These are phyloP conservation scores for Effrenium voratum DNA, from an alignment of 73 alveolate species.

Conservation along the genomic window DNA sequence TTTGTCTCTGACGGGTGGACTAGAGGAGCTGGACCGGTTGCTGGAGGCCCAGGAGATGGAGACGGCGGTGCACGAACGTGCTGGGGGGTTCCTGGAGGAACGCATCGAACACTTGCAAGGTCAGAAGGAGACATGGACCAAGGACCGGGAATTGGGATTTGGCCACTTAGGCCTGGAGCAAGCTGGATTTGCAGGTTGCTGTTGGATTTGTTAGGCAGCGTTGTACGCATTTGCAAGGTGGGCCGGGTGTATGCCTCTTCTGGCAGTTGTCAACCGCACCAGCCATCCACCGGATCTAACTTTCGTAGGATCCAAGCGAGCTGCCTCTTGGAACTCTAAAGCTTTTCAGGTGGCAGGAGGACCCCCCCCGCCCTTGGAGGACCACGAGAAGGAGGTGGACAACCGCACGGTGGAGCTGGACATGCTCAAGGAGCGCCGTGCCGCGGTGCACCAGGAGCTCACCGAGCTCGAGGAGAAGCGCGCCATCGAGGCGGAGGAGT, in stretches of 20 bases:
- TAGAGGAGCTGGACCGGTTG: constrained; percentile 59
- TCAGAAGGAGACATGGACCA: constrained; percentile 77
- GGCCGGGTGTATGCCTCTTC: no score
- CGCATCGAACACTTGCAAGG: constrained; percentile 70
- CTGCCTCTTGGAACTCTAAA: no score
- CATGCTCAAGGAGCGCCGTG: constrained; percentile 82
- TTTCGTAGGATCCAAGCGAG: no score
- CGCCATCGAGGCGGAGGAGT: constrained; percentile 71
- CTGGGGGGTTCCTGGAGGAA: constrained; percentile 73
- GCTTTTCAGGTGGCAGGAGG: not conserved
- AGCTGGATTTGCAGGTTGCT: no score
- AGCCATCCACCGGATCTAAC: no score
- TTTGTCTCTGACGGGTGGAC: no score
- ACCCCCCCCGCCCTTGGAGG: not conserved
- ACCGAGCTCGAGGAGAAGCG: constrained; percentile 54
- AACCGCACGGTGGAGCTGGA: constrained; percentile 93
- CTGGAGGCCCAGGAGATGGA: constrained; percentile 88
- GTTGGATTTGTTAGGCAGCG: no score
- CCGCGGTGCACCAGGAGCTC: constrained; percentile 48
- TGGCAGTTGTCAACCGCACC: no score
- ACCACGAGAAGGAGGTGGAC: constrained; percentile 93
- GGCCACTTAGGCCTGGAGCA: no score
- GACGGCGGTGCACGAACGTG: constrained; percentile 92
- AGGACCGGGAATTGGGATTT: not conserved
- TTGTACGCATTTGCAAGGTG: no score